These are phyloP conservation scores for Scutellaria baicalensis DNA, from an alignment of 257 asterid genomes.

Conservation along the genomic window DNA sequence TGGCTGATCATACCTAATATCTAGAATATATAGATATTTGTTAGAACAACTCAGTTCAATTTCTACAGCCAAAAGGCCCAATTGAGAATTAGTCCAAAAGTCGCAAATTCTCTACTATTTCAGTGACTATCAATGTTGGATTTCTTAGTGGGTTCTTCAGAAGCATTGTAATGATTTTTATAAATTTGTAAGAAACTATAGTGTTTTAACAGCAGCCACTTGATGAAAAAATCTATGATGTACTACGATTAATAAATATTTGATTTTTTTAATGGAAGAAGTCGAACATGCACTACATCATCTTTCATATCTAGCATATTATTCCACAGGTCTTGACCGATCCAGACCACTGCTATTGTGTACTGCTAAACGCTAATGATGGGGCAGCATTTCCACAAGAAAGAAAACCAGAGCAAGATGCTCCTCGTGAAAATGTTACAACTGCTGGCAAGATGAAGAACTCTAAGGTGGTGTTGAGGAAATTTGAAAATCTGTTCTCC, in stretches of 20 bases:
- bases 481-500: not conserved
- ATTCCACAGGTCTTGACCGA: constrained; percentile 82
- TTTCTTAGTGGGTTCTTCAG: not conserved
- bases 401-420: constrained; percentile 22
- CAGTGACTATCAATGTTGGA: not conserved
- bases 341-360: constrained; percentile 95
- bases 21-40: no score
- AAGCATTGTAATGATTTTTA: not conserved
- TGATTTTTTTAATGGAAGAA: not conserved
- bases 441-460: constrained; percentile 46
- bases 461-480: constrained; percentile 53
- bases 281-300: not conserved
- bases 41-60: no score
- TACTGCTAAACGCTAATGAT: constrained; percentile 79
- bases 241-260: not conserved
- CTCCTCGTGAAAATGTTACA: constrained; percentile 38
- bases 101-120: not conserved
- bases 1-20: no score
- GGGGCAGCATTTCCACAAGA: constrained; percentile 89
- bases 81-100: no score
- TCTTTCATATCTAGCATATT: constrained; percentile 1
- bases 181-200: not conserved
- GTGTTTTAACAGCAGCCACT: not conserved
- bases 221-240: not conserved
- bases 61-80: no score